phyloP scores from a whole-genome alignment of 345 rosid species.

The Arabidopsis suecica region DNA sequence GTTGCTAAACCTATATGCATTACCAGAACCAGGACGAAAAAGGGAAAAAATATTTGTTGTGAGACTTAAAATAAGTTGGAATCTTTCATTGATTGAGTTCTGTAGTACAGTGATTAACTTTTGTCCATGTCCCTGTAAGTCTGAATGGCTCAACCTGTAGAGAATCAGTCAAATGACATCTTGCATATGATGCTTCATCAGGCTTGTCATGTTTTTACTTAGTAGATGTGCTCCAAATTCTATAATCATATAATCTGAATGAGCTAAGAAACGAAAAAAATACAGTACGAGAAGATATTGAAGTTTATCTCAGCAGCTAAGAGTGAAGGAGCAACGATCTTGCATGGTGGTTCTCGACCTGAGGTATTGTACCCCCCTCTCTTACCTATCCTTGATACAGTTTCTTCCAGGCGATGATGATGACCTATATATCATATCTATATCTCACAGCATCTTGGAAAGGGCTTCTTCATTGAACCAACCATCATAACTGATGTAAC shows the following conservation, averaged over 20 bases:
- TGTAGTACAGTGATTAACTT: slow-evolving; percentile 9
- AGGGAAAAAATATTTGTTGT: neutral
- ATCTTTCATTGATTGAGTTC: neutral
- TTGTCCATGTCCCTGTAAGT: neutral
- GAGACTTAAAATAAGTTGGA: neutral
- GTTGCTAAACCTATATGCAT: neutral
- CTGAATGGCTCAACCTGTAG: neutral
- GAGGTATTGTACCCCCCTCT: slow-evolving; percentile 49
- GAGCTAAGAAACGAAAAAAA: slow-evolving; percentile 24
- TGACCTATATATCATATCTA: neutral
- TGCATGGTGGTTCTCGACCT: slow-evolving; percentile 80
- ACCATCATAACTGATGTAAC: slow-evolving; percentile 75
- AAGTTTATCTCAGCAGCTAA: slow-evolving; percentile 79
- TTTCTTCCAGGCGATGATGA: slow-evolving; percentile 24
- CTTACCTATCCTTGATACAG: slow-evolving; percentile 14
- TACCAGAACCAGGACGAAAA: neutral
- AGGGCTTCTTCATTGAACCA: slow-evolving; percentile 87
- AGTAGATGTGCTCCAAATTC: slow-evolving; percentile 1
- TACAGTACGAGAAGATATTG: slow-evolving; percentile 79
- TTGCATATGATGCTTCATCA: slow-evolving; percentile 2
- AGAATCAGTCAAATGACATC: slow-evolving; percentile 17
- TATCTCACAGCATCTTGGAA: slow-evolving; percentile 67
- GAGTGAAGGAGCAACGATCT: slow-evolving; percentile 88
- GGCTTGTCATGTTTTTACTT: slow-evolving; percentile 20
- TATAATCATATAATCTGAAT: slow-evolving; percentile 25